Evolutionary conservation across 768 basidiomycete genomes (phyloP), one percentile per base, ranked within the genome.

Genomic region (Clavaria fumosa): DNA sequence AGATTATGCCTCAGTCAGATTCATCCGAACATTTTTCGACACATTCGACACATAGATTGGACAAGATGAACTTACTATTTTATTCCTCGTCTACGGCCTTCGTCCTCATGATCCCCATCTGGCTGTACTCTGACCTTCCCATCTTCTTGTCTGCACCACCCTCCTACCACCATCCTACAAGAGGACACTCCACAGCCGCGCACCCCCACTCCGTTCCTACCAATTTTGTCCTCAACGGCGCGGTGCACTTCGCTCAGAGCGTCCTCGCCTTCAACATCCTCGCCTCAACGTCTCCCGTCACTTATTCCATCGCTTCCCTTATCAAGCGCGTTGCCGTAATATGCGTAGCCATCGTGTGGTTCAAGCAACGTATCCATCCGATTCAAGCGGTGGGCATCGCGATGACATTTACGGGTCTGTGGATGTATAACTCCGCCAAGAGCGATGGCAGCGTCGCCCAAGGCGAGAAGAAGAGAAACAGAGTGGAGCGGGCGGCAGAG

Each of bases 311-410:
- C 55, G 95, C 95, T 2, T 95, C 89, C 3, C 75, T 99, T 50
- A 75, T 96, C 62, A 99, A 99, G 59, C 88, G 95, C 18, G 90
- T 99, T 39, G 89, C 78, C 32, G 95, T 99, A 50, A 99, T 99
- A 51, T 91, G 89, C 62, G 82, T 96, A 49, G 95, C 95, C 14
- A 84, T 99, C 52, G 64, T 90, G 35, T 99, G 93, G 93, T 97
- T 96, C 63, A 77, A 70, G 39, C 93, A 96, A 60, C 53, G 66
- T 23, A 73, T 96, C 12, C 81, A 91, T 43, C 72, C 70, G 7
- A 50, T 95, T 14, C 90, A 96, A 57, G 90, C 70, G 3, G 51
- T 83, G 34, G 95, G 95, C n/a, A 99, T 99, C 50, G 62, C 62
- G 14, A 53, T 95, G 60, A 95, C 95, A 0, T 96, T 90, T 47